phyloP scores from a whole-genome alignment of 768 basidiomycete genomes.

The Serendipita indica region DNA sequence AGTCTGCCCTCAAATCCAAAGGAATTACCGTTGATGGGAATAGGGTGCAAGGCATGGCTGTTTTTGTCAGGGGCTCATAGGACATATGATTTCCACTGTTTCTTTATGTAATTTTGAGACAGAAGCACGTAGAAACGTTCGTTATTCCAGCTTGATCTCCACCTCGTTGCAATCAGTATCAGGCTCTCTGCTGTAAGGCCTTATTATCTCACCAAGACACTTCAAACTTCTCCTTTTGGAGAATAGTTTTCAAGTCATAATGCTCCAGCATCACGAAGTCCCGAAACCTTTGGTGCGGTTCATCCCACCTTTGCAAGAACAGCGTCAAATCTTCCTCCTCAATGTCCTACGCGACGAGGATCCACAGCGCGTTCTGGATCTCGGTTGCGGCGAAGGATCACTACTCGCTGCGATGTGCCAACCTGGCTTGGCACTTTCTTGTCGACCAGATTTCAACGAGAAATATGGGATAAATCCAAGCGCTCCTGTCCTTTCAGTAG shows the following conservation, averaged over 20 bases:
- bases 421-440: slow-evolving; percentile 55
- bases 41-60: background rate
- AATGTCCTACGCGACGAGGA: background rate
- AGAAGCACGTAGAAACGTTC: too few relatives aligned
- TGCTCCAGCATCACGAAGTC: too few relatives aligned
- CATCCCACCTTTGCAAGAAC: background rate
- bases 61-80: background rate
- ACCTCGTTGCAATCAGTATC: too few relatives aligned
- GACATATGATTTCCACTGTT: background rate
- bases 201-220: too few relatives aligned
- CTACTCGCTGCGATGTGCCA: slow-evolving; percentile 55
- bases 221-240: too few relatives aligned
- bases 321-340: background rate
- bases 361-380: slow-evolving; percentile 38
- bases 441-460: background rate
- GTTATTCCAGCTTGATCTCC: too few relatives aligned
- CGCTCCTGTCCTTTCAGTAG: slow-evolving; percentile 20
- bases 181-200: too few relatives aligned
- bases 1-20: background rate
- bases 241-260: too few relatives aligned
- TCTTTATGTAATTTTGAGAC: background rate
- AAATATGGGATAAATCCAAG: background rate
- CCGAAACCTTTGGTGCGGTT: background rate
- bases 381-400: slow-evolving; percentile 74
- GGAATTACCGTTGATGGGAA: background rate